Evolutionary conservation across 768 basidiomycete species (phyloP).

Genomic region (Tephrocybe rancida): DNA sequence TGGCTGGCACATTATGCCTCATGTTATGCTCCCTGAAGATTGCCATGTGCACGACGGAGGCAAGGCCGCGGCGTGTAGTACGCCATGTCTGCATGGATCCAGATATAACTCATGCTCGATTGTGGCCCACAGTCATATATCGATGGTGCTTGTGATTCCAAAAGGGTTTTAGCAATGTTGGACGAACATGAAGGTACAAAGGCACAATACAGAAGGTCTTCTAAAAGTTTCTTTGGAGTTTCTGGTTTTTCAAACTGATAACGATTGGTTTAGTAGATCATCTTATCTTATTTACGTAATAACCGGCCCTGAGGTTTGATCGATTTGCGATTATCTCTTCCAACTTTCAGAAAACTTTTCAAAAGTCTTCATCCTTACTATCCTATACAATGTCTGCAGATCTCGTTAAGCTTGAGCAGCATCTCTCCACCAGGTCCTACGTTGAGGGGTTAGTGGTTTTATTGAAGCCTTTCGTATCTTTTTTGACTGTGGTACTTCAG

Average conservation of each 20-base stretch:
- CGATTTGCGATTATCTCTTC: slow-evolving; percentile 17
- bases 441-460: slow-evolving; percentile 76
- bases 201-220: too few relatives aligned
- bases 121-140: too few relatives aligned
- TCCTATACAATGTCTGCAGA: slow-evolving; percentile 61
- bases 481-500: slow-evolving; percentile 40
- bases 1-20: too few relatives aligned
- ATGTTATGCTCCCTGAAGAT: too few relatives aligned
- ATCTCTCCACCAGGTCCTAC: slow-evolving; percentile 87
- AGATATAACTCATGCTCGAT: too few relatives aligned
- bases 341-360: slow-evolving; percentile 20
- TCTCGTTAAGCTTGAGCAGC: slow-evolving; percentile 76
- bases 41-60: too few relatives aligned
- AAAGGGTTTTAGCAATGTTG: too few relatives aligned
- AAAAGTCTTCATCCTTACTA: slow-evolving; percentile 23
- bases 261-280: background rate
- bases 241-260: background rate
- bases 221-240: too few relatives aligned
- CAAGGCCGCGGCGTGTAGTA: too few relatives aligned
- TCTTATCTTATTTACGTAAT: slow-evolving; percentile 20
- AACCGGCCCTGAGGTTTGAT: slow-evolving; percentile 27
- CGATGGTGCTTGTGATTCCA: too few relatives aligned
- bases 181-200: too few relatives aligned
- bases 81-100: too few relatives aligned
- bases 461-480: slow-evolving; percentile 4